Evolutionary conservation across 2,329 filamentous ascomycete genomes (phyloP).

Genomic region (Cytospora piceae): DNA sequence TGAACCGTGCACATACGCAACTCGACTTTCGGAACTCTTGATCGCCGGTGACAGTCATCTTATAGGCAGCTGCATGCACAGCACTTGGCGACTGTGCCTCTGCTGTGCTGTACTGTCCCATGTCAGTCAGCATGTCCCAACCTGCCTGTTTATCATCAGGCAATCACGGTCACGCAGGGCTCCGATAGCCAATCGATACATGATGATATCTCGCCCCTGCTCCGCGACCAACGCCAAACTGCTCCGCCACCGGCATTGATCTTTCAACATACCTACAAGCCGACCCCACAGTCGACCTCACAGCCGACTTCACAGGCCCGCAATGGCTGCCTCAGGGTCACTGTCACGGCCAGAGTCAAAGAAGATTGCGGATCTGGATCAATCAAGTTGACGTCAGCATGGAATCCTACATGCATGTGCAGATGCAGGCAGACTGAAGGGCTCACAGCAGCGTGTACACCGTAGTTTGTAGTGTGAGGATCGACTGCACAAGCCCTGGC

Average conservation of each 20-base stretch:
- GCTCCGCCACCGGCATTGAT: conserved; percentile 8
- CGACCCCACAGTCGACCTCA: not conserved
- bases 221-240: conserved; percentile 1
- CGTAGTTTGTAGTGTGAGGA: too few species aligned
- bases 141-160: not conserved
- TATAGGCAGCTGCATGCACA: not conserved
- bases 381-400: too few species aligned
- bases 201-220: not conserved
- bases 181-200: not conserved
- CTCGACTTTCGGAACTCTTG: too few species aligned
- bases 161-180: not conserved
- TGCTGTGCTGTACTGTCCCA: too few species aligned
- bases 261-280: not conserved
- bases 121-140: too few species aligned
- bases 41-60: too few species aligned
- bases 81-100: too few species aligned
- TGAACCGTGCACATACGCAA: too few species aligned
- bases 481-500: too few species aligned
- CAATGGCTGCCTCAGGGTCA: not conserved
- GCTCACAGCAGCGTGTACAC: not conserved
- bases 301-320: not conserved
- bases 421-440: conserved; percentile 12
- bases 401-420: too few species aligned
- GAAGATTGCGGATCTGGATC: too few species aligned
- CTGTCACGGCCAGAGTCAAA: too few species aligned